These are phyloP conservation scores for Astragalus membranaceus DNA, from an alignment of 306 rosid genomes.

Conservation along the genomic window DNA sequence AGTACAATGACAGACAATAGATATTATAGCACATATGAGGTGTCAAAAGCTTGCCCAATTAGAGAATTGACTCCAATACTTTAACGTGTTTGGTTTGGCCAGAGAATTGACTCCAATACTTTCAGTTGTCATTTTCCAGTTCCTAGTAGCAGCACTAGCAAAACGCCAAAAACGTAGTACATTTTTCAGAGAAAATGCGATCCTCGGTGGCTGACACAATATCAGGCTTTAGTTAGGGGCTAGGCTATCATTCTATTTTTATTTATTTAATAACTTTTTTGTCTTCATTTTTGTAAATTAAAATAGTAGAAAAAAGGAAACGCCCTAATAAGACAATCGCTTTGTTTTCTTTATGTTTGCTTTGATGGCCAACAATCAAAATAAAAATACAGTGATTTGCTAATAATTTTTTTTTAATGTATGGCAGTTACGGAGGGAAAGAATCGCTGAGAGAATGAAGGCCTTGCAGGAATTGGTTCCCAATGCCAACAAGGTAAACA, in stretches of 20 bases:
- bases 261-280: not conserved
- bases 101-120: constrained; percentile 12
- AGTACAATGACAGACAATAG: no score
- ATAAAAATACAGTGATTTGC: not conserved
- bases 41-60: no score
- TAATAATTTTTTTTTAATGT: not conserved
- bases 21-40: no score
- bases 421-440: constrained; percentile 90
- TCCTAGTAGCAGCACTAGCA: no score
- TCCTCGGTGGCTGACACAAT: not conserved
- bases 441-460: constrained; percentile 99
- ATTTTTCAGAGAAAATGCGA: not conserved
- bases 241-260: not conserved
- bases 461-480: constrained; percentile 96
- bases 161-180: not conserved
- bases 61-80: constrained; percentile 9
- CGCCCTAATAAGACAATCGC: not conserved
- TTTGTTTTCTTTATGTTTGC: constrained; percentile 16
- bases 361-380: constrained; percentile 4
- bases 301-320: not conserved
- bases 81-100: not conserved
- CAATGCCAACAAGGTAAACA: constrained; percentile 79
- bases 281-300: not conserved
- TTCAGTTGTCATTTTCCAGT: constrained; percentile 18
- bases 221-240: not conserved